phyloP scores from a whole-genome alignment of 1,284 basidiomycete genomes.

The Macrocystidia cucumis region DNA sequence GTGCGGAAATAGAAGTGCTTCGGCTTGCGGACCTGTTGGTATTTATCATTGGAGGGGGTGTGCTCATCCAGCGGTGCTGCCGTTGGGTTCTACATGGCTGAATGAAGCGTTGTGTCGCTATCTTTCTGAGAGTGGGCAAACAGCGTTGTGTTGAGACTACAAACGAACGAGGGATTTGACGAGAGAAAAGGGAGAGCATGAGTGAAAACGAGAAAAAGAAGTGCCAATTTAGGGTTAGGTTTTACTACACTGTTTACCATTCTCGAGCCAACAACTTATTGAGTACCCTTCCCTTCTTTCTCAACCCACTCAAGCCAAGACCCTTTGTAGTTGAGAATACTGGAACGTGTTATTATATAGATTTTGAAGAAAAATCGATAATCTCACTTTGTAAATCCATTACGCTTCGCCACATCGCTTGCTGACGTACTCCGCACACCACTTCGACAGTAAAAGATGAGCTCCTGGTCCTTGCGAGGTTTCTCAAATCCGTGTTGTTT shows the following conservation, averaged over 20 bases:
- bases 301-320: constrained; percentile 91
- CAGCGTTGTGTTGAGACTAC: neutral
- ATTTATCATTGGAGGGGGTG: constrained; percentile 38
- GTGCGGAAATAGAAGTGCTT: neutral
- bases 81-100: too few relatives aligned
- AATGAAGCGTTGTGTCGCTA: too few relatives aligned
- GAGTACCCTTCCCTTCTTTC: constrained; percentile 45
- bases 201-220: too few relatives aligned
- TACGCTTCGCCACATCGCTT: constrained; percentile 75
- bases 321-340: constrained; percentile 82
- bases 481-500: constrained; percentile 80
- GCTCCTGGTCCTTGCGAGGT: constrained; percentile 68
- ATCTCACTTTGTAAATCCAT: constrained; percentile 84
- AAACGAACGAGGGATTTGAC: neutral
- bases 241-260: too few relatives aligned
- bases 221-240: constrained; percentile 1
- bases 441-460: constrained; percentile 93
- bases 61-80: constrained; percentile 30
- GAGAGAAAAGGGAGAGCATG: neutral
- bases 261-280: too few relatives aligned
- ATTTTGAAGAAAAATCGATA: constrained; percentile 1
- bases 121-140: too few relatives aligned
- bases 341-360: constrained; percentile 19
- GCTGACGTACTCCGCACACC: constrained; percentile 84
- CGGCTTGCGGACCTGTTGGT: constrained; percentile 28